Percentiles rank a stretch among this genome's conserved stretches.
Evolutionary conservation across 805 yeast species (phyloP).

Genomic region (Blastobotrys chiropterorum): DNA sequence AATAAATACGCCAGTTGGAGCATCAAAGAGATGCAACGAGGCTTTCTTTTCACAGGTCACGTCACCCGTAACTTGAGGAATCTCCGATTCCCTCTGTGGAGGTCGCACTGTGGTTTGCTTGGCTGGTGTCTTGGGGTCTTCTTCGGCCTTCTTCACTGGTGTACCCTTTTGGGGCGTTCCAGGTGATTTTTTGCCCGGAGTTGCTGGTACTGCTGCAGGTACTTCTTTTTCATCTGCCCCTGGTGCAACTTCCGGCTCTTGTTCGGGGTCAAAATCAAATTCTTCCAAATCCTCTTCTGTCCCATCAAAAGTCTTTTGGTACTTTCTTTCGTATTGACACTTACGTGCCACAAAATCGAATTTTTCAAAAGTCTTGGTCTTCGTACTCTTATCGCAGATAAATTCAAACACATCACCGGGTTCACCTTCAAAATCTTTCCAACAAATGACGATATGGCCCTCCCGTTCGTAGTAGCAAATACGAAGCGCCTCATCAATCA

Average conservation of each 20-base stretch:
- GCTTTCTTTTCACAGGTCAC: constrained; percentile 20
- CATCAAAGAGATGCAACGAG: constrained; percentile 54
- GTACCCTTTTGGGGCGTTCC: constrained; percentile 14
- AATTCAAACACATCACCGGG: constrained; percentile 79
- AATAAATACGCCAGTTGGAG: constrained; percentile 42
- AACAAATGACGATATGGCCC: constrained; percentile 55
- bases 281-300: constrained; percentile 47
- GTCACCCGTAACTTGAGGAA: constrained; percentile 2
- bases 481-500: constrained; percentile 54
- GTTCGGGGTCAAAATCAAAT: constrained; percentile 40
- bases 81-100: neutral
- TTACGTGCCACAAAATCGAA: constrained; percentile 58
- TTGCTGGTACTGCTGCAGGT: neutral
- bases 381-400: constrained; percentile 55
- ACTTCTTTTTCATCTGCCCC: neutral
- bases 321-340: constrained; percentile 74
- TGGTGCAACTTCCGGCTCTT: neutral
- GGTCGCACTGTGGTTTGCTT: constrained; percentile 3
- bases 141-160: neutral
- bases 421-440: constrained; percentile 86
- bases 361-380: constrained; percentile 41
- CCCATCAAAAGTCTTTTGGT: constrained; percentile 41
- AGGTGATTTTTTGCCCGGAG: constrained; percentile 7
- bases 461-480: constrained; percentile 49
- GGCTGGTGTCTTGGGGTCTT: constrained; percentile 5